Conservation (phyloP, 179 eudicot species). For the Amaranthus tricolor region DNA sequence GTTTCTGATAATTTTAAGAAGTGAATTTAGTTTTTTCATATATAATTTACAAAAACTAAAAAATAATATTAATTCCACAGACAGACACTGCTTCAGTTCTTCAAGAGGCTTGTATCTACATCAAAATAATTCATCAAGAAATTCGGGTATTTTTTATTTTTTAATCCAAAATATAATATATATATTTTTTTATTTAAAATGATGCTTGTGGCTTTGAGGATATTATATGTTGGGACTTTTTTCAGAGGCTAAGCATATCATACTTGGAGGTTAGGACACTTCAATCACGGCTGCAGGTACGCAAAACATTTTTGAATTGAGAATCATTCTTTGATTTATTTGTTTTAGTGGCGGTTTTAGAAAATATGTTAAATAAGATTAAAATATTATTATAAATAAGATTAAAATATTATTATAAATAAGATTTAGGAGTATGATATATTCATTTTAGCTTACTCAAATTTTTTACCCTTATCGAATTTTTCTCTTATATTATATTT, state of each 20-base stretch:
- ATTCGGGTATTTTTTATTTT: conserved; percentile 42
- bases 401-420: no score
- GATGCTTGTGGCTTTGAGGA: no score
- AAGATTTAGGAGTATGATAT: no score
- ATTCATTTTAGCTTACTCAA: no score
- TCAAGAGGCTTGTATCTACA: conserved; percentile 58
- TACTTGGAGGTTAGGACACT: conserved; percentile 33
- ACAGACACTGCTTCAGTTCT: conserved; percentile 73
- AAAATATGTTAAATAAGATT: neutral
- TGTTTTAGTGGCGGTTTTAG: neutral
- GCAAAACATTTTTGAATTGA: neutral
- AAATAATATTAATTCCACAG: conserved; percentile 24
- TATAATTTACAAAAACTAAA: neutral
- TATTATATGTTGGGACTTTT: neutral
- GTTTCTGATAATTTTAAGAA: neutral
- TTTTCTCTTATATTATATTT: no score
- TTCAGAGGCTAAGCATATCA: conserved; percentile 38
- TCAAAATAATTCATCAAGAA: conserved; percentile 54
- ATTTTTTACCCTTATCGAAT: no score
- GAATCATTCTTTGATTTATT: neutral
- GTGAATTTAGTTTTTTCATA: neutral
- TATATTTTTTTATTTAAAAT: neutral
- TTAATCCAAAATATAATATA: neutral
- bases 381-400: neutral
- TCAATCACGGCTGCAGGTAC: conserved; percentile 28